Evolutionary conservation across 345 rosid species (phyloP).

Genomic region (Ceriops decandra): DNA sequence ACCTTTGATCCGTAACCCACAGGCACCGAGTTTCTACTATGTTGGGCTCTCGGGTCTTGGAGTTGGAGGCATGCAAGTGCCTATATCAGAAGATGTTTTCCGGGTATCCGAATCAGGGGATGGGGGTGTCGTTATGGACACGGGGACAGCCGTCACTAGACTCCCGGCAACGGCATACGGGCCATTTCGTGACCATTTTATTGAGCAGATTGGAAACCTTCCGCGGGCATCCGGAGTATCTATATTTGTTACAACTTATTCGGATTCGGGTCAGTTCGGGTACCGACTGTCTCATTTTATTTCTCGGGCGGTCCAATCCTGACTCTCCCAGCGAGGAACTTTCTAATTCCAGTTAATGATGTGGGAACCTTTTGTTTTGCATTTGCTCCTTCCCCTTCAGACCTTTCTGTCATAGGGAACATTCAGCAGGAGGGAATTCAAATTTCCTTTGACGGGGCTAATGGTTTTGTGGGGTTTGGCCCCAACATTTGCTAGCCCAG

Average conservation of each 20-base stretch:
- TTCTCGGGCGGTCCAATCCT: constrained; percentile 75
- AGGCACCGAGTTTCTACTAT: constrained; percentile 76
- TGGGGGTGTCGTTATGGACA: constrained; percentile 96
- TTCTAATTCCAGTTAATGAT: constrained; percentile 82
- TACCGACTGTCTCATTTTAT: constrained; percentile 85
- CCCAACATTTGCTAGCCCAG: constrained; percentile 62
- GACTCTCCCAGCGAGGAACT: constrained; percentile 83
- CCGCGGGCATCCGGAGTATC: constrained; percentile 73
- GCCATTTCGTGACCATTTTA: constrained; percentile 66
- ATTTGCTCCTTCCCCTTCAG: constrained; percentile 66
- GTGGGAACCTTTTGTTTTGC: constrained; percentile 89
- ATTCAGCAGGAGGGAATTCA: constrained; percentile 97
- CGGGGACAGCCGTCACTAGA: constrained; percentile 93
- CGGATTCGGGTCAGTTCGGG: constrained; percentile 78
- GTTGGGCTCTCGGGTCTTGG: constrained; percentile 78
- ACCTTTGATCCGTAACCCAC: constrained; percentile 70
- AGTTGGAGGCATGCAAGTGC: constrained; percentile 59
- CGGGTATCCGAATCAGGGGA: constrained; percentile 47
- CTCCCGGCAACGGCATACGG: constrained; percentile 62
- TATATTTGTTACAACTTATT: constrained; percentile 71
- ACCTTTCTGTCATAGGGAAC: constrained; percentile 87
- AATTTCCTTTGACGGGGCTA: constrained; percentile 83
- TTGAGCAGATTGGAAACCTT: constrained; percentile 58
- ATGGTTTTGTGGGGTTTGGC: constrained; percentile 94
- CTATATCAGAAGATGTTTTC: constrained; percentile 58